phyloP scores from a whole-genome alignment of 495 filamentous ascomycete genomes.

The Chaetomidium leptoderma region DNA sequence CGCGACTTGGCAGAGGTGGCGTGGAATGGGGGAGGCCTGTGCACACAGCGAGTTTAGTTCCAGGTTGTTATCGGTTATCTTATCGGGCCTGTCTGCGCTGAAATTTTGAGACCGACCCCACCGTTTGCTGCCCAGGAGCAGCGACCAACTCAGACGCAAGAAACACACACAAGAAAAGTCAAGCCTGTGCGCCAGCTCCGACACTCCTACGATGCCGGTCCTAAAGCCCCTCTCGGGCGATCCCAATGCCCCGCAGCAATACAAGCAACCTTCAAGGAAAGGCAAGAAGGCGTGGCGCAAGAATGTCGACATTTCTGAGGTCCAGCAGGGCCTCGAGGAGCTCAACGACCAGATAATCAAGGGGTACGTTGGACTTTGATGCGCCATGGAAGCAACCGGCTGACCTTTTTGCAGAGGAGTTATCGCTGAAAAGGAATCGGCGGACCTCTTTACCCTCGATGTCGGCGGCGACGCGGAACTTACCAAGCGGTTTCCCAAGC shows the following conservation, averaged over 20 bases:
- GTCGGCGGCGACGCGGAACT: slow-evolving; percentile 25
- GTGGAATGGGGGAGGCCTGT: not conserved
- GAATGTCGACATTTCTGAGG: slow-evolving; percentile 86
- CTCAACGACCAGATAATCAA: slow-evolving; percentile 82
- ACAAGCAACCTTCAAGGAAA: slow-evolving; percentile 86
- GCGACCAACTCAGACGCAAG: not conserved
- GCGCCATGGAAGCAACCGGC: slow-evolving; percentile 5
- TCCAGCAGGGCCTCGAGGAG: slow-evolving; percentile 76
- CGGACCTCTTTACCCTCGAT: slow-evolving; percentile 78
- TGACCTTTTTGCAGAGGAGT: slow-evolving; percentile 61
- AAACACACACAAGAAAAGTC: not conserved
- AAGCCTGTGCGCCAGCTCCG: not conserved
- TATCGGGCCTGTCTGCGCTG: slow-evolving; percentile 21
- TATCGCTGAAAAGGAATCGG: slow-evolving; percentile 70
- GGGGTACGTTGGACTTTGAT: slow-evolving; percentile 64
- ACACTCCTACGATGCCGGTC: slow-evolving; percentile 27
- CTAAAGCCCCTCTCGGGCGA: slow-evolving; percentile 28
- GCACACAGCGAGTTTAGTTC: no score
- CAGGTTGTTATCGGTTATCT: slow-evolving; percentile 19
- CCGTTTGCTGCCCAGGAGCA: slow-evolving; percentile 7
- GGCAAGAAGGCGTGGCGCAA: slow-evolving; percentile 99
- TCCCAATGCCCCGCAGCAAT: slow-evolving; percentile 47
- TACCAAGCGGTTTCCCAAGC: slow-evolving; percentile 53
- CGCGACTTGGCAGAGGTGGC: not conserved
- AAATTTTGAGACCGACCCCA: slow-evolving; percentile 27